Evolutionary conservation across 108 stramenopile genomes (phyloP).

Genomic region (Epithemia pelagica): DNA sequence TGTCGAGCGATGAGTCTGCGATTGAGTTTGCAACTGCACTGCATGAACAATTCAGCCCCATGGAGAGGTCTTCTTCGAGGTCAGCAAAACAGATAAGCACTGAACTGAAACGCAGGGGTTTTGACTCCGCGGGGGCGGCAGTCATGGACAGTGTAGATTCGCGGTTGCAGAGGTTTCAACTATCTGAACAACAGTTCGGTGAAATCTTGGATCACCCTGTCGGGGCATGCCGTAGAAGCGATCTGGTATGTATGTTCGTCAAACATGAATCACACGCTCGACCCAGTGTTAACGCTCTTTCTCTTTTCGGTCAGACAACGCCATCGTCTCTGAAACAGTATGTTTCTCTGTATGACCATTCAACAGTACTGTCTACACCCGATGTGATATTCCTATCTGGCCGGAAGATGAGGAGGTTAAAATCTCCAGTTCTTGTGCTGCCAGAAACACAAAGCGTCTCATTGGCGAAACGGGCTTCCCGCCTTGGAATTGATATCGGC

Average conservation of each 20-base stretch:
- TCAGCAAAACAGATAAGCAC: slow-evolving; percentile 36
- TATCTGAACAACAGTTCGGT: slow-evolving; percentile 55
- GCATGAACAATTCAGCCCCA: slow-evolving; percentile 67
- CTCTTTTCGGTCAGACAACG: slow-evolving; percentile 24
- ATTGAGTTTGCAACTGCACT: slow-evolving; percentile 72
- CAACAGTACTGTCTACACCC: slow-evolving; percentile 29
- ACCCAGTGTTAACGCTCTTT: no score
- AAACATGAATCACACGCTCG: no score
- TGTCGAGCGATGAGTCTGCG: slow-evolving; percentile 65
- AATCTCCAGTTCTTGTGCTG: not conserved
- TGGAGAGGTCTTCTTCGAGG: slow-evolving; percentile 45
- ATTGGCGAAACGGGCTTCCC: not conserved
- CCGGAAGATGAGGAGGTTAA: not conserved
- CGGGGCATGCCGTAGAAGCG: slow-evolving; percentile 54
- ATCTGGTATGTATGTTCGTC: slow-evolving; percentile 33
- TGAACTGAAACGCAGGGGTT: slow-evolving; percentile 52
- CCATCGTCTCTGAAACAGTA: slow-evolving; percentile 64
- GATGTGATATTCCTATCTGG: slow-evolving; percentile 37
- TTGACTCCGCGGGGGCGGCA: slow-evolving; percentile 63
- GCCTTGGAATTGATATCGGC: not conserved
- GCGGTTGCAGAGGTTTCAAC: slow-evolving; percentile 34
- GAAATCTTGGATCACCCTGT: slow-evolving; percentile 51
- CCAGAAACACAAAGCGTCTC: not conserved
- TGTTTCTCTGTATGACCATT: slow-evolving; percentile 56
- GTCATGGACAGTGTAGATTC: slow-evolving; percentile 45